phyloP scores from a whole-genome alignment of 140 eudicot genomes.

The Senecio squalidus region DNA sequence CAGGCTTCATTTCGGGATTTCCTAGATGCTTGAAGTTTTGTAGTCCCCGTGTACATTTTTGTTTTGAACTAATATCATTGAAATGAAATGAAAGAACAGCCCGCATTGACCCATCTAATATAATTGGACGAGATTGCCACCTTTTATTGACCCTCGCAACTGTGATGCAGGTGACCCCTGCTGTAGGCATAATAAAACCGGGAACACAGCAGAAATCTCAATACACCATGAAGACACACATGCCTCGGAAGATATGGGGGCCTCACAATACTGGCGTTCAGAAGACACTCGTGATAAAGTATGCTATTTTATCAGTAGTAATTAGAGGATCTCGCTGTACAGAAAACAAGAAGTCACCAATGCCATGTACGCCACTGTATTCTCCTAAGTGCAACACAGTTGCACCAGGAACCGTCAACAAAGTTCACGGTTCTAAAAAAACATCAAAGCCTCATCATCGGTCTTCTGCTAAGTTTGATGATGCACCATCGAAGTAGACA shows the following conservation, averaged over 20 bases:
- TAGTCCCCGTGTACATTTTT: no score
- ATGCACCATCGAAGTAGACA: constrained; percentile 35
- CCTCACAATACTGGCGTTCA: constrained; percentile 67
- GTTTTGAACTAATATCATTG: no score
- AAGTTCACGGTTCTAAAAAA: constrained; percentile 27
- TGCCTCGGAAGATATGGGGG: constrained; percentile 55
- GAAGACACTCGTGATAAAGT: constrained; percentile 81
- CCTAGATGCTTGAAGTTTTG: constrained; percentile 98
- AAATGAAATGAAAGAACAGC: no score
- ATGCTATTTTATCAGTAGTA: constrained; percentile 54
- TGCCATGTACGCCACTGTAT: constrained; percentile 53
- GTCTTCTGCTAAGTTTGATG: constrained; percentile 35
- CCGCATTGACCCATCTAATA: no score
- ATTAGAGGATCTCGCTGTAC: constrained; percentile 57
- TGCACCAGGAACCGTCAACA: constrained; percentile 29
- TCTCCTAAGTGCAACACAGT: constrained; percentile 33
- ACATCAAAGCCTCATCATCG: constrained; percentile 43
- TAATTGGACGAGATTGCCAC: no score
- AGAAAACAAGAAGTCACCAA: constrained; percentile 50
- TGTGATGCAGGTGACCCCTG: constrained; percentile 64
- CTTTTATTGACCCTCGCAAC: neutral
- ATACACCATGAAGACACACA: constrained; percentile 65
- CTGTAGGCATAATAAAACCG: constrained; percentile 64
- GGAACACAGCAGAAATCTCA: constrained; percentile 58
- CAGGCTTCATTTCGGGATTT: constrained; percentile 73